Base-by-base conservation (phyloP, 805 yeast genomes). In the Wickerhamiella qilinensis region DNA sequence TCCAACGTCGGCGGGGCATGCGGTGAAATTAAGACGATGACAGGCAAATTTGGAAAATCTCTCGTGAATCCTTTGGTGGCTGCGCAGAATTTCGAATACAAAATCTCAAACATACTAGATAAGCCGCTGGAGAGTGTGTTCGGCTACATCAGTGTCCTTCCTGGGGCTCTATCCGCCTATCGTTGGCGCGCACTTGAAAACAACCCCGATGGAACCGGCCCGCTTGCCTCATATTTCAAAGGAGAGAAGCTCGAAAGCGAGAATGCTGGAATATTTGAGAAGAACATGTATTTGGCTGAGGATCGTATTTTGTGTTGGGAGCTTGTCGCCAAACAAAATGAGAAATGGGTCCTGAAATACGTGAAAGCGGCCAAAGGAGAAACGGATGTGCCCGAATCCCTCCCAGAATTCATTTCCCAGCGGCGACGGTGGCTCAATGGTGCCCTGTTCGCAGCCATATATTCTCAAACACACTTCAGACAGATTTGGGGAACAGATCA, bases 1-100 rank as follows among this genome's bases (percentile, higher is more conserved):
- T 85, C 96, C 1, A 86, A 88, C 51, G 94, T 91, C 38, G 99
- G 95, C 0, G 99, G 99, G 45, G 98, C 94, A 1, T 96, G 97
- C 12, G 99, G 99, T 45, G 97, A 91, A 58, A 86, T 91, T 54
- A 80, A 80, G 45, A 84, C 97, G 0, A 78, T 88, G 82, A 85
- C 84, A 51, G 99, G 98, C 33, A 80, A 75, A 50, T 79, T 75
- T 21, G 84, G 96, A 71, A 51, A 62, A 19, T 83, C 86, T 46
- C 63, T 91, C 44, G 56, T 82, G 18, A 88, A 88, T 57, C 97
- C 97, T 9, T 63, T 88, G 32, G 95, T 88, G 35, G 96, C 96
- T 1, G 83, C 95, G 1, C 97, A 88, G 56, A 88, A 88, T 56
- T 88, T 88, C 51, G 97, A 88, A 58, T 88, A 88, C 60, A 88